phyloP scores from a whole-genome alignment of 2,329 filamentous ascomycete genomes.

The Penicillium griseofulvum region DNA sequence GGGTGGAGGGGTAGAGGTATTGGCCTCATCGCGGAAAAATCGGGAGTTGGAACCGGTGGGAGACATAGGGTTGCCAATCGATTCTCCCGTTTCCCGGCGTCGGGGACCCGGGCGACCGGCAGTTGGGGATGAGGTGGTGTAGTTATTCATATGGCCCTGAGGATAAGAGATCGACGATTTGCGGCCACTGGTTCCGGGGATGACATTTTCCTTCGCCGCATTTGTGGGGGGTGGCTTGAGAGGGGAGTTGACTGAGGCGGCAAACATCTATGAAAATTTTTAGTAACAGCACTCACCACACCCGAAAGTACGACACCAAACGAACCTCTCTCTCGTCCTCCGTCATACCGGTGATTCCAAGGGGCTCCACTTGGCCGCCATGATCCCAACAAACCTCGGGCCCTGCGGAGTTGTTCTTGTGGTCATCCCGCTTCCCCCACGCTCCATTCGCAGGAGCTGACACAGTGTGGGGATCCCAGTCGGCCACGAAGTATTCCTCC shows the following conservation, averaged over 20 bases:
- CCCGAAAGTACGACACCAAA: conserved; percentile 11
- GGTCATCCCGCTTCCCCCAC: conserved; percentile 77
- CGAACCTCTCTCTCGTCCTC: conserved; percentile 64
- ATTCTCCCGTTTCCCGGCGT: conserved; percentile 80
- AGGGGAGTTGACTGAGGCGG: conserved; percentile 86
- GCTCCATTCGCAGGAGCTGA: conserved; percentile 62
- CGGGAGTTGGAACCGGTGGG: conserved; percentile 46
- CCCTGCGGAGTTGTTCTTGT: conserved; percentile 69
- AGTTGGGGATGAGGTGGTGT: conserved; percentile 71
- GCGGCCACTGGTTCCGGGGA: conserved; percentile 54
- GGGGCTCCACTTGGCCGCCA: conserved; percentile 65
- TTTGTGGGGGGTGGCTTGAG: conserved; percentile 77
- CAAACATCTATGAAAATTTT: conserved; percentile 63
- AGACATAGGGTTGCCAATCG: conserved; percentile 53
- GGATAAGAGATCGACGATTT: conserved; percentile 74
- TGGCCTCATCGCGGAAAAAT: conserved; percentile 51
- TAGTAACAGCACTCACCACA: conserved; percentile 9
- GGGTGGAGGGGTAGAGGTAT: conserved; percentile 60
- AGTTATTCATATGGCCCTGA: conserved; percentile 62
- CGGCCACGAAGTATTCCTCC: conserved; percentile 66
- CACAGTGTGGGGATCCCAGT: conserved; percentile 73
- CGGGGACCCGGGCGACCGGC: conserved; percentile 71
- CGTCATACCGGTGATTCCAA: conserved; percentile 70
- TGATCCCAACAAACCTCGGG: conserved; percentile 92
- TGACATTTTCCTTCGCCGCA: conserved; percentile 55